Conservation (phyloP, 2,329 filamentous ascomycete genomes). For the Botrytis aclada region DNA sequence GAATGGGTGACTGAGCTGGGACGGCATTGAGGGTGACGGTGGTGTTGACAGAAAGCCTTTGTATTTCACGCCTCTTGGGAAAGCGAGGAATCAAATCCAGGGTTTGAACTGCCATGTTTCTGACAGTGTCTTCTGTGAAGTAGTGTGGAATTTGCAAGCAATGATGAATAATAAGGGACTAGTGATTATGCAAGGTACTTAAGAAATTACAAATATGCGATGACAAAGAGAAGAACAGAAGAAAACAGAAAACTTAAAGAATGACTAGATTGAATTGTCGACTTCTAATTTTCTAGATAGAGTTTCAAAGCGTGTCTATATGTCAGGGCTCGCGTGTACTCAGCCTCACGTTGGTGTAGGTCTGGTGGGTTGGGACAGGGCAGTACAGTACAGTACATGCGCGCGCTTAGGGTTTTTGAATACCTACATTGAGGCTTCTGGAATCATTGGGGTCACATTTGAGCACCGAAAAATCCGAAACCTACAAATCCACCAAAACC, state of each 20-base stretch:
- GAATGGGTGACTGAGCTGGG: neutral
- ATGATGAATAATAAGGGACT: too few relatives aligned
- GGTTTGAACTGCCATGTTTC: neutral
- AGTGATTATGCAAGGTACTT: too few relatives aligned
- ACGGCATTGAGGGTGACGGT: neutral
- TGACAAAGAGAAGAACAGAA: neutral
- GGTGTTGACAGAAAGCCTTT: neutral
- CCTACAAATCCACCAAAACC: neutral
- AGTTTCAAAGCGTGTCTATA: neutral
- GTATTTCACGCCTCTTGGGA: neutral
- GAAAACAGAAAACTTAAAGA: neutral
- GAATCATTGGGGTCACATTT: neutral
- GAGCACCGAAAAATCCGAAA: neutral
- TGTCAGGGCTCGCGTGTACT: neutral
- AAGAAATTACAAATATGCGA: neutral
- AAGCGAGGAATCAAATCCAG: neutral
- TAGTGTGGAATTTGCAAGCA: too few relatives aligned
- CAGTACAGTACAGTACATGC: neutral
- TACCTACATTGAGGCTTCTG: neutral
- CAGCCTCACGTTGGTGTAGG: conserved; percentile 2
- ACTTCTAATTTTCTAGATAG: neutral
- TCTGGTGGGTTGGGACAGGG: neutral
- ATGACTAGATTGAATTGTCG: neutral
- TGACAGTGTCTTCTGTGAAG: too few relatives aligned
- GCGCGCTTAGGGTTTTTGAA: neutral